Percentiles rank a stretch among this genome's conserved stretches.
phyloP scores from a whole-genome alignment of 345 rosid genomes.

The Anastatica hierochuntica region DNA sequence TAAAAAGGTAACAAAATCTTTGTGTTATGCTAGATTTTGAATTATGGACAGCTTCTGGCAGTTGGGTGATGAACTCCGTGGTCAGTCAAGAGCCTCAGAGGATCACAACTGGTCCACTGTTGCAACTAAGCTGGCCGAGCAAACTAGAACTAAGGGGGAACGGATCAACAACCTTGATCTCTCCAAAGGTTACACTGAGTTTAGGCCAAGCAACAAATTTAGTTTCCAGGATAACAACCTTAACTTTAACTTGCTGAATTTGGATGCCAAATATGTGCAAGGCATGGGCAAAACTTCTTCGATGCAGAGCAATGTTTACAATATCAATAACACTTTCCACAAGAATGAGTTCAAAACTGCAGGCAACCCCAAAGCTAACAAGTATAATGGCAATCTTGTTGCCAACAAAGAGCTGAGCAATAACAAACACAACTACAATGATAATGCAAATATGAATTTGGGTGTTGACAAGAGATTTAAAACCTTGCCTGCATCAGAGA shows the following conservation, averaged over 20 bases:
- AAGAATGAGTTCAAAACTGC: slow-evolving; percentile 44
- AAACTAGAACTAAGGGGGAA: slow-evolving; percentile 67
- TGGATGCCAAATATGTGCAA: slow-evolving; percentile 54
- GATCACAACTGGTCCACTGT: slow-evolving; percentile 84
- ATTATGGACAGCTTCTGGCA: slow-evolving; percentile 71
- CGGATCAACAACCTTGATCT: slow-evolving; percentile 85
- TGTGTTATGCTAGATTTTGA: neutral
- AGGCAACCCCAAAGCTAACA: slow-evolving; percentile 44
- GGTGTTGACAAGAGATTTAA: slow-evolving; percentile 37
- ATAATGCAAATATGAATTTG: slow-evolving; percentile 30
- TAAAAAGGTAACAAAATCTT: neutral
- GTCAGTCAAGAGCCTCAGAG: slow-evolving; percentile 71
- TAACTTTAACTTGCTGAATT: slow-evolving; percentile 70
- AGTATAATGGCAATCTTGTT: slow-evolving; percentile 52
- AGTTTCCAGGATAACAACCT: slow-evolving; percentile 78
- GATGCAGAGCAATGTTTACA: slow-evolving; percentile 44
- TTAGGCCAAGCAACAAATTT: slow-evolving; percentile 51
- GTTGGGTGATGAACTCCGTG: slow-evolving; percentile 92
- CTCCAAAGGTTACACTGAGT: slow-evolving; percentile 57
- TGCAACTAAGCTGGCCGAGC: slow-evolving; percentile 87
- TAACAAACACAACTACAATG: slow-evolving; percentile 34
- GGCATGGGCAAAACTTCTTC: slow-evolving; percentile 41
- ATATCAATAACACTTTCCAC: slow-evolving; percentile 60
- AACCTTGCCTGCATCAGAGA: slow-evolving; percentile 91
- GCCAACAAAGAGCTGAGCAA: slow-evolving; percentile 38